Evolutionary conservation across 2,329 filamentous ascomycete genomes (phyloP).

Genomic region (Madurella mycetomatis): DNA sequence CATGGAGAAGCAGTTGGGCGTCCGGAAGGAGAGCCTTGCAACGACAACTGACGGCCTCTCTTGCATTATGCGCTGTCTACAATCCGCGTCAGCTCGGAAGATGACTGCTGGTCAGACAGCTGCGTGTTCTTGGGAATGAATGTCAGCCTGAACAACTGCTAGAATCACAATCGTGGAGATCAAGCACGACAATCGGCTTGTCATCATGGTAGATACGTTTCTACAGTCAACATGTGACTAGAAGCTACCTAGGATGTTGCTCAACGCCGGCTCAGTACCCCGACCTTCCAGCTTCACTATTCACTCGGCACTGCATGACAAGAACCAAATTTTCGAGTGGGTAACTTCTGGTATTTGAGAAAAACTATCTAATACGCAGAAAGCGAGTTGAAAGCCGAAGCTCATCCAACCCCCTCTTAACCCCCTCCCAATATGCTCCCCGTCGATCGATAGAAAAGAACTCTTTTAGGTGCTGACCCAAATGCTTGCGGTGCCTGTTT

Average conservation of each 20-base stretch:
- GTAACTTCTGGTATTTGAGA: constrained; percentile 62
- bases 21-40: too few relatives aligned
- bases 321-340: constrained; percentile 44
- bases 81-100: too few relatives aligned
- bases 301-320: neutral
- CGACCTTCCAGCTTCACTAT: neutral
- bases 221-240: too few relatives aligned
- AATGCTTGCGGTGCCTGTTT: constrained; percentile 1
- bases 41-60: too few relatives aligned
- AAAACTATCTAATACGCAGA: constrained; percentile 58
- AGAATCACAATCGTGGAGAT: too few relatives aligned
- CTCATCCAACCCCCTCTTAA: constrained; percentile 18
- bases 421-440: neutral
- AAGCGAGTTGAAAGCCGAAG: constrained; percentile 51
- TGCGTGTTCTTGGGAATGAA: too few relatives aligned
- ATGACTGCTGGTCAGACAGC: too few relatives aligned
- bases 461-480: constrained; percentile 12
- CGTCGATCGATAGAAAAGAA: constrained; percentile 22
- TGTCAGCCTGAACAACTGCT: too few relatives aligned
- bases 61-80: too few relatives aligned
- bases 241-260: neutral
- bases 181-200: too few relatives aligned
- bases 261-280: neutral
- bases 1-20: too few relatives aligned
- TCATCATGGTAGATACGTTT: too few relatives aligned